Percentiles rank a stretch among this genome's conserved stretches.
These are phyloP conservation scores for Phenoliferia sp. DNA, from an alignment of 1,284 basidiomycete species.

Conservation along the genomic window DNA sequence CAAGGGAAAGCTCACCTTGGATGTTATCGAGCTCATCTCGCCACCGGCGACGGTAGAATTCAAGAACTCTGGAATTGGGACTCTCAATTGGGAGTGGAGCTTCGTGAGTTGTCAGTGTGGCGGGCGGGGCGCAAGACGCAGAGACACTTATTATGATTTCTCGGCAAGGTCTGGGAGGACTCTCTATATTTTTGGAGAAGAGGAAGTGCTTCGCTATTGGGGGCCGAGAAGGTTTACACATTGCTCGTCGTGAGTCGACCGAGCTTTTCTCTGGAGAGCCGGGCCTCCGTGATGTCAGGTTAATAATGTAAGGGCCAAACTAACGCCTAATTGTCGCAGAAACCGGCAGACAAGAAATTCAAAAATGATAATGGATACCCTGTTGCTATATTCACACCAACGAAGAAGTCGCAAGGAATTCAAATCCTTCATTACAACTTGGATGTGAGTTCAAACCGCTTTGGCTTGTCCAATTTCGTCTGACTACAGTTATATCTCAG, in stretches of 20 bases:
- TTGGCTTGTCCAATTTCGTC: too few relatives aligned
- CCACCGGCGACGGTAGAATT: slow-evolving; percentile 1
- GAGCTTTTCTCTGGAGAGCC: neutral
- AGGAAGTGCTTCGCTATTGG: neutral
- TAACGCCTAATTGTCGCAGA: too few relatives aligned
- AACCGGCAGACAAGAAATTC: neutral
- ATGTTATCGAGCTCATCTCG: slow-evolving; percentile 3
- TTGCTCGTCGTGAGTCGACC: slow-evolving; percentile 3
- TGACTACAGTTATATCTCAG: neutral
- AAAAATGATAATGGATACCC: slow-evolving; percentile 10
- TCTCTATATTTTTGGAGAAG: neutral
- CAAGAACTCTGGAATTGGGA: slow-evolving; percentile 3
- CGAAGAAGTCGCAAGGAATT: neutral
- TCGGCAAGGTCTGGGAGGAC: neutral
- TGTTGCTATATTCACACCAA: neutral
- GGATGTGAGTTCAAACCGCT: neutral
- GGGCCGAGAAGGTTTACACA: slow-evolving; percentile 1
- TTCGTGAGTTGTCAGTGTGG: neutral
- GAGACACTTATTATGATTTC: neutral
- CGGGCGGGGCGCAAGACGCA: neutral
- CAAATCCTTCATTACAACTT: slow-evolving; percentile 16
- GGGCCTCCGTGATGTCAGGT: neutral
- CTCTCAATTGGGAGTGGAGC: slow-evolving; percentile 7
- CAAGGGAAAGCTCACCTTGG: neutral
- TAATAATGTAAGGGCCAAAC: neutral